phyloP scores from a whole-genome alignment of 139 green algal species.

The Chlamydomonas applanata region DNA sequence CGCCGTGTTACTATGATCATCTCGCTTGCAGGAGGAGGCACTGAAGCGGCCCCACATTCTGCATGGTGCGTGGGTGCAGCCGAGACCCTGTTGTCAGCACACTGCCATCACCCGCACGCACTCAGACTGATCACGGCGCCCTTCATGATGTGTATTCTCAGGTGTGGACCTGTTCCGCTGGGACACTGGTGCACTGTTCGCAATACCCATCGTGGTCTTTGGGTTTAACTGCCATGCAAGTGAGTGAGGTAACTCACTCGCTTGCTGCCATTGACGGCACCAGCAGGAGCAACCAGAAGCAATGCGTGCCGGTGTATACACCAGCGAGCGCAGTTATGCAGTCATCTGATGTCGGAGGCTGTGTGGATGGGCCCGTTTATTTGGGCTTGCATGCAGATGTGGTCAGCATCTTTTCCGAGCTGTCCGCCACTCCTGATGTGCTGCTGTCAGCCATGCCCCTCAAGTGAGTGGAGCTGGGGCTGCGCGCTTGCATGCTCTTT shows the following conservation, averaged over 20 bases:
- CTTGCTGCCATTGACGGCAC: slow-evolving; percentile 11
- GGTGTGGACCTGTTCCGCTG: slow-evolving; percentile 37
- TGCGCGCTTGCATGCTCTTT: not conserved
- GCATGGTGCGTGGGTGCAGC: not conserved
- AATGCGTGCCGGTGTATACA: too few species aligned
- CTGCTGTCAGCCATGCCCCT: not conserved
- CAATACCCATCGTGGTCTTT: slow-evolving; percentile 75
- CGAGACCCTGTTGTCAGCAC: too few species aligned
- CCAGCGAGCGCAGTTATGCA: not conserved
- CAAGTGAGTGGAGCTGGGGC: not conserved
- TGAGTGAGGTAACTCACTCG: slow-evolving; percentile 25
- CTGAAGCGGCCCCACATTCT: not conserved
- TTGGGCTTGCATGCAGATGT: slow-evolving; percentile 61
- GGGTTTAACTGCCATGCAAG: slow-evolving; percentile 77
- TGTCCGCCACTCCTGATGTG: slow-evolving; percentile 4
- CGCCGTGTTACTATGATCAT: too few species aligned
- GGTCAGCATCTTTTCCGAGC: slow-evolving; percentile 37
- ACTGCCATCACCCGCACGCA: too few species aligned
- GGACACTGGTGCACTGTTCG: slow-evolving; percentile 45
- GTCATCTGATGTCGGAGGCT: slow-evolving; percentile 5
- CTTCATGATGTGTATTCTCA: not conserved
- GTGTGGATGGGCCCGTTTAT: too few species aligned
- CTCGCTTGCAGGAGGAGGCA: not conserved
- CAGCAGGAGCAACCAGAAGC: too few species aligned
- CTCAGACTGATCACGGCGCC: too few species aligned